phyloP scores from a whole-genome alignment of 345 rosid genomes.

The Mercurialis annua region DNA sequence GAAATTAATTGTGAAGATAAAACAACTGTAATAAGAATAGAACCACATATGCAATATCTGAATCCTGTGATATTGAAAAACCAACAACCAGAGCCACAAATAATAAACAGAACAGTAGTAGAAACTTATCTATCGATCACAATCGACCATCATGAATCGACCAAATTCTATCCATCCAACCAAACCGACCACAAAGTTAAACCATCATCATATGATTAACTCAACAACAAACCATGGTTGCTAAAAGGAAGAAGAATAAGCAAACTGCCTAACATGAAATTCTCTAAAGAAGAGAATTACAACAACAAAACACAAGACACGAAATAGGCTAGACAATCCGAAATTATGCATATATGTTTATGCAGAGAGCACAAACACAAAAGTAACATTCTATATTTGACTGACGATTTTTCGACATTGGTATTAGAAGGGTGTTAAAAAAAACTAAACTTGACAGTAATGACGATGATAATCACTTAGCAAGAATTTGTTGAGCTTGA shows the following conservation, averaged over 20 bases:
- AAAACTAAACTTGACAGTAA: too few relatives aligned
- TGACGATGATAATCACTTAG: slow-evolving; percentile 34
- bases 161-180: background rate
- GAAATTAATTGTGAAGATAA: too few relatives aligned
- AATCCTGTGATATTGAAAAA: background rate
- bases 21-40: too few relatives aligned
- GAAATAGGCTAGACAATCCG: slow-evolving; percentile 4
- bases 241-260: background rate
- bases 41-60: background rate
- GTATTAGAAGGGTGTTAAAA: background rate
- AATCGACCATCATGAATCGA: background rate
- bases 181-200: background rate
- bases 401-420: background rate
- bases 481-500: slow-evolving; percentile 53
- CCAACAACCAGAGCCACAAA: background rate
- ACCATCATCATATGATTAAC: background rate
- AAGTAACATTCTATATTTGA: background rate
- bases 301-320: background rate
- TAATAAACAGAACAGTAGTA: background rate
- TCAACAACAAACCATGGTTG: background rate
- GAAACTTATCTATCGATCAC: background rate
- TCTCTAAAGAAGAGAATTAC: slow-evolving; percentile 20
- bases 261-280: slow-evolving; percentile 3
- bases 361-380: slow-evolving; percentile 8
- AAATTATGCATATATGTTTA: background rate